A percentile compares a stretch with the other conserved stretches of the same genome.
Conservation (phyloP, 2,329 filamentous ascomycete species). For the Aspergillus sergii region DNA sequence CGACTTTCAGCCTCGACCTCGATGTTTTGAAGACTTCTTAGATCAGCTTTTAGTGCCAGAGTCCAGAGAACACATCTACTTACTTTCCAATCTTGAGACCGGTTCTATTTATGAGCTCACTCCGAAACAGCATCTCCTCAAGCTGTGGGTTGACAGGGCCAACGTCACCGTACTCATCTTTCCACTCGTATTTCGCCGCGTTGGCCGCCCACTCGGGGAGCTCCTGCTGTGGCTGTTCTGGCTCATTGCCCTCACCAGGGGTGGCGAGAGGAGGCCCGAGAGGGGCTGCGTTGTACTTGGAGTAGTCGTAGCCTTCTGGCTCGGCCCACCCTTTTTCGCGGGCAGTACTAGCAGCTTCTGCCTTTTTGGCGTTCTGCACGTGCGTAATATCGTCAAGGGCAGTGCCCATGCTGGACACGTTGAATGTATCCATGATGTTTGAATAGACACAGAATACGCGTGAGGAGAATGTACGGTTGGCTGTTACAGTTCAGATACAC, state of each 20-base stretch:
- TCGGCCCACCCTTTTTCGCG: slow-evolving; percentile 43
- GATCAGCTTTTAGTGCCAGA: slow-evolving; percentile 7
- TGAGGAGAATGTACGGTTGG: neutral
- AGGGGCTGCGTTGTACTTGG: slow-evolving; percentile 26
- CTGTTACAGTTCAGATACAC: neutral
- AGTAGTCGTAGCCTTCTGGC: slow-evolving; percentile 42
- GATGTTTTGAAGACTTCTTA: slow-evolving; percentile 48
- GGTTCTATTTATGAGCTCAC: slow-evolving; percentile 52
- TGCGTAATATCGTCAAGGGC: slow-evolving; percentile 25
- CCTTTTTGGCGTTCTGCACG: slow-evolving; percentile 24
- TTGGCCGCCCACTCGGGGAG: slow-evolving; percentile 55
- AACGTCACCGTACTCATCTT: slow-evolving; percentile 82
- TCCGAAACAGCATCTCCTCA: slow-evolving; percentile 73
- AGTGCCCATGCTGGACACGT: slow-evolving; percentile 24
- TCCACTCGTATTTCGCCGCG: slow-evolving; percentile 77
- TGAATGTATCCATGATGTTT: slow-evolving; percentile 23
- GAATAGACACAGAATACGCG: neutral
- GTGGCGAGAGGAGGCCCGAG: slow-evolving; percentile 13
- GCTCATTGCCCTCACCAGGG: slow-evolving; percentile 20
- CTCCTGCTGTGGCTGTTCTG: slow-evolving; percentile 16
- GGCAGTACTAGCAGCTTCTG: slow-evolving; percentile 34
- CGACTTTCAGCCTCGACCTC: slow-evolving; percentile 55
- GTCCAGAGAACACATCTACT: slow-evolving; percentile 29
- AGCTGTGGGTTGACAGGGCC: slow-evolving; percentile 71
- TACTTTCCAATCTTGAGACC: slow-evolving; percentile 69